These are phyloP conservation scores for Graphiopsis chlorocephala DNA, from an alignment of 2,329 filamentous ascomycete genomes.

Conservation along the genomic window DNA sequence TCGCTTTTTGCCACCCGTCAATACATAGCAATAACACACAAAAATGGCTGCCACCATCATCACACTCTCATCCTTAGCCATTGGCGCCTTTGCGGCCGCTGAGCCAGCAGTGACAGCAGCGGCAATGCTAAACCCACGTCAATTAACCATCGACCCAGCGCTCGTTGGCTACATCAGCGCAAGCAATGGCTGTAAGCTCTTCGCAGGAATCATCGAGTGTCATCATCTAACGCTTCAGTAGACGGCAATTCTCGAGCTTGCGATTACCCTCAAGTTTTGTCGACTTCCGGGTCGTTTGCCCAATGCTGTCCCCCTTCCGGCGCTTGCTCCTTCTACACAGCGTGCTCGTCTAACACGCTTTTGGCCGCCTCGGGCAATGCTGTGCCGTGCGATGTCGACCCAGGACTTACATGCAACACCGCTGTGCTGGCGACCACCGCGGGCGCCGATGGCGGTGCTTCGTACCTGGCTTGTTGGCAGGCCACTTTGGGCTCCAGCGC, in stretches of 20 bases:
- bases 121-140: background rate
- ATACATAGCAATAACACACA: background rate
- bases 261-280: constrained; percentile 4
- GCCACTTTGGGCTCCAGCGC: constrained; percentile 2
- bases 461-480: constrained; percentile 15
- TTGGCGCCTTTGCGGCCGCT: background rate
- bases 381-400: constrained; percentile 4
- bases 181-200: background rate
- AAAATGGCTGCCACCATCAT: background rate
- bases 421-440: background rate
- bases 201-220: background rate
- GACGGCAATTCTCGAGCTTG: background rate
- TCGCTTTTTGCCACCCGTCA: background rate
- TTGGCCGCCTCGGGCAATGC: background rate
- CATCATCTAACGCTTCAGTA: background rate
- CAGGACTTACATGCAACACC: constrained; percentile 7
- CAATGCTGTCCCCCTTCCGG: constrained; percentile 8
- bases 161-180: constrained; percentile 5
- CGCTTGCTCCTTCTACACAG: constrained; percentile 3
- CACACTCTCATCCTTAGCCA: background rate
- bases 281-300: background rate
- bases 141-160: background rate
- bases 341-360: constrained; percentile 10
- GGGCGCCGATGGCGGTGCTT: background rate
- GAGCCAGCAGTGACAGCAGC: constrained; percentile 9